Evolutionary conservation across 78 protist genomes (phyloP).

Genomic region (Dictyostelium intermedium): DNA sequence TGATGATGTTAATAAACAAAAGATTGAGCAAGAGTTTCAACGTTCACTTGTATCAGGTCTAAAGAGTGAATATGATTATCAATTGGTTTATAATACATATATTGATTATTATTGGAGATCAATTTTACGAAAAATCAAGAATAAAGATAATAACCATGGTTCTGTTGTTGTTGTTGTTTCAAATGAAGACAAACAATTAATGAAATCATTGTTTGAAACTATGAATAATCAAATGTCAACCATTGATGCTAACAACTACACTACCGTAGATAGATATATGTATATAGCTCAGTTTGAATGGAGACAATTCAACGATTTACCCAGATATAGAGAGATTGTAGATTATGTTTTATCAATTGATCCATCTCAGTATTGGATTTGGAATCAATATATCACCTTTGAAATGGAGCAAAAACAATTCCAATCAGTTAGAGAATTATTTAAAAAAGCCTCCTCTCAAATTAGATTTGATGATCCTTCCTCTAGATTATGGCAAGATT

Average conservation of each 20-base stretch:
- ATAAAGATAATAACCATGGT: not conserved
- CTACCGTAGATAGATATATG: not conserved
- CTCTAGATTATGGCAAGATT: conserved; percentile 29
- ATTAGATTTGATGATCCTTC: not conserved
- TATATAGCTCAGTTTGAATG: not conserved
- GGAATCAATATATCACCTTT: not conserved
- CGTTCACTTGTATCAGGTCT: conserved; percentile 34
- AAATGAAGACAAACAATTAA: not conserved
- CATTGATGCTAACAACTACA: not conserved
- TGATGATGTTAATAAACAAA: not conserved
- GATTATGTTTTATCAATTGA: not conserved
- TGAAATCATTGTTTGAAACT: not conserved
- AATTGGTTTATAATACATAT: not conserved
- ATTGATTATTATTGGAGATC: conserved; percentile 52
- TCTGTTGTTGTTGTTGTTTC: not conserved
- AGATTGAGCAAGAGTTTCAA: conserved; percentile 10
- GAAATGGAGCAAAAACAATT: not conserved
- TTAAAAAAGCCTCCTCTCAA: not conserved
- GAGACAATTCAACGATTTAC: not conserved
- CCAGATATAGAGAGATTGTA: not conserved
- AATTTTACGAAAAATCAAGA: not conserved
- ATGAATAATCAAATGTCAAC: not conserved
- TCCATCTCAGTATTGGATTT: not conserved
- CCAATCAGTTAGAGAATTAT: not conserved
- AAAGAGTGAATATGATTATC: not conserved